Evolutionary conservation across 108 stramenopile genomes (phyloP).

Genomic region (Bacterosira constricta): DNA sequence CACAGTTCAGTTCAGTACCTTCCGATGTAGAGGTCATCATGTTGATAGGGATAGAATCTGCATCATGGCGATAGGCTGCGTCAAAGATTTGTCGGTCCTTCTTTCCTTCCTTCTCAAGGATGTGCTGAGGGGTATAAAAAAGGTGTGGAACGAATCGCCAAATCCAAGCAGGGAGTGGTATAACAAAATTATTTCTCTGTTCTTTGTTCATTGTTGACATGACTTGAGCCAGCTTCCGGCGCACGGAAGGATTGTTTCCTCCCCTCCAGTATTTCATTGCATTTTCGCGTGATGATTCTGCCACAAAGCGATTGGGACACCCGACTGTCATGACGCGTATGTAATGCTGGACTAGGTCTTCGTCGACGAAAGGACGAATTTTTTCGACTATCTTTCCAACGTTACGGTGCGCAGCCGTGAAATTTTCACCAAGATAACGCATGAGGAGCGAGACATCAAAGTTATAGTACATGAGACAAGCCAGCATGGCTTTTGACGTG

Average conservation of each 20-base stretch:
- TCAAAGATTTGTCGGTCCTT: conserved; percentile 1
- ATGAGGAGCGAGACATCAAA: background rate
- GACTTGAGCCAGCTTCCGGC: background rate
- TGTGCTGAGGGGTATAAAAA: conserved; percentile 10
- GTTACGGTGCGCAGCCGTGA: background rate
- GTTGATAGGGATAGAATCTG: conserved; percentile 2
- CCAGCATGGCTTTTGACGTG: background rate
- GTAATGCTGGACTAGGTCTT: background rate
- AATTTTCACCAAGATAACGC: background rate
- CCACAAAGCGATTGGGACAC: no score
- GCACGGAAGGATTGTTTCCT: conserved; percentile 4
- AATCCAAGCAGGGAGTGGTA: conserved; percentile 7
- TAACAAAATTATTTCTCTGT: conserved; percentile 2
- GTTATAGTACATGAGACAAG: background rate
- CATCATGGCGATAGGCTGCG: no score
- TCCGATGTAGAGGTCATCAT: conserved; percentile 10
- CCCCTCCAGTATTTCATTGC: background rate
- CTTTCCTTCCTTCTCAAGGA: conserved; percentile 4
- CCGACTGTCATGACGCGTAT: background rate
- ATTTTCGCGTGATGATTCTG: background rate
- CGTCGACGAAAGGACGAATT: background rate
- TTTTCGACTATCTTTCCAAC: background rate
- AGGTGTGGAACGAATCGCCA: conserved; percentile 1
- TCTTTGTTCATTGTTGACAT: conserved; percentile 13
- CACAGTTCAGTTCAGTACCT: background rate